These are phyloP conservation scores for Phialocephala subalpina DNA, from an alignment of 2,329 filamentous ascomycete species.

Conservation along the genomic window DNA sequence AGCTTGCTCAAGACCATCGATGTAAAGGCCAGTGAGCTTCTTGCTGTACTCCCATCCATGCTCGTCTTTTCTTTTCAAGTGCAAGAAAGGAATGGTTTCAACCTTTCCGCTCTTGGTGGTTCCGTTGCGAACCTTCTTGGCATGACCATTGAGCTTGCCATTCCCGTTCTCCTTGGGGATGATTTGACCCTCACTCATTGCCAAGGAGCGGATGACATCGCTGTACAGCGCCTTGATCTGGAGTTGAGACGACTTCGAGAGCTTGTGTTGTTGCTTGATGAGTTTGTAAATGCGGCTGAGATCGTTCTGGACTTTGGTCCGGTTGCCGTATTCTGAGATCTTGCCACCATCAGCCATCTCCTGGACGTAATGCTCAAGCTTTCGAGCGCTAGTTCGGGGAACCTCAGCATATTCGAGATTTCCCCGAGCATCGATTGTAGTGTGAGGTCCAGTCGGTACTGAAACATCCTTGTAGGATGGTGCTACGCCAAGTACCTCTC, in stretches of 20 bases:
- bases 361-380: constrained; percentile 97
- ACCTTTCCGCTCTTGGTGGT: constrained; percentile 82
- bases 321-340: constrained; percentile 97
- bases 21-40: constrained; percentile 92
- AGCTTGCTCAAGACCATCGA: constrained; percentile 90
- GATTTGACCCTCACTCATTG: constrained; percentile 98
- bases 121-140: constrained; percentile 60
- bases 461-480: constrained; percentile 97
- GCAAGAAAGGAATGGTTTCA: constrained; percentile 96
- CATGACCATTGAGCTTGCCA: constrained; percentile 61
- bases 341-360: constrained; percentile 99
- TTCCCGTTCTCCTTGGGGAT: constrained; percentile 81
- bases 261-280: constrained; percentile 97
- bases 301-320: constrained; percentile 97
- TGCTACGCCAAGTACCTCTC: constrained; percentile 82
- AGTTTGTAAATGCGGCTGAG: constrained; percentile 96
- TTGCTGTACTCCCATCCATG: constrained; percentile 99
- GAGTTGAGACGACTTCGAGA: constrained; percentile 94
- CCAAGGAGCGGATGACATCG: constrained; percentile 91
- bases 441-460: constrained; percentile 89
- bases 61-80: constrained; percentile 91
- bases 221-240: constrained; percentile 96
- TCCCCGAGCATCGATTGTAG: constrained; percentile 89
- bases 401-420: constrained; percentile 93
- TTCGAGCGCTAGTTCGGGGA: constrained; percentile 87